These are phyloP conservation scores for Cercospora berteroae DNA, from an alignment of 2,329 filamentous ascomycete species.

Conservation along the genomic window DNA sequence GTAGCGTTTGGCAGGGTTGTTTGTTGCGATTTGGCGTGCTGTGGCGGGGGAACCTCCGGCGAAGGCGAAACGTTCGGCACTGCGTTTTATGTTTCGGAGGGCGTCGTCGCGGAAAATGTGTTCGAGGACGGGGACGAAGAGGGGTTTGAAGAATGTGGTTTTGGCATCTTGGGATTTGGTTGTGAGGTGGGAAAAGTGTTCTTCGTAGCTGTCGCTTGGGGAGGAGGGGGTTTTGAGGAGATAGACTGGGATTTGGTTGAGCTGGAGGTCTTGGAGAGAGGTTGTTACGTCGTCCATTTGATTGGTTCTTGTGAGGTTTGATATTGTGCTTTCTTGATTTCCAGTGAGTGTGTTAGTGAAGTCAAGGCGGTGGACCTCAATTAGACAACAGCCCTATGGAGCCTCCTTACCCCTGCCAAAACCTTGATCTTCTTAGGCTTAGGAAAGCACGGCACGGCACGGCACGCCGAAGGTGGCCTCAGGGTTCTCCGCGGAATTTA, in stretches of 20 bases:
- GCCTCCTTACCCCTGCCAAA: neutral
- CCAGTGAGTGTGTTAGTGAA: neutral
- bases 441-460: neutral
- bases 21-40: slow-evolving; percentile 32
- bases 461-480: neutral
- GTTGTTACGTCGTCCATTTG: slow-evolving; percentile 31
- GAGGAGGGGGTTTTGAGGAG: slow-evolving; percentile 75
- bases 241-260: slow-evolving; percentile 56
- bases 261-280: slow-evolving; percentile 26
- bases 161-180: neutral
- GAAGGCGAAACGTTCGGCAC: slow-evolving; percentile 51
- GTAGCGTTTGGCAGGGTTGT: slow-evolving; percentile 50
- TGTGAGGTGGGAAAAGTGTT: slow-evolving; percentile 52
- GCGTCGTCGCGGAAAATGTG: slow-evolving; percentile 65
- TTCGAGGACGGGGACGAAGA: slow-evolving; percentile 74
- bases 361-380: neutral
- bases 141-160: slow-evolving; percentile 55
- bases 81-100: slow-evolving; percentile 52
- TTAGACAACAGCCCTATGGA: neutral
- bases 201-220: slow-evolving; percentile 69
- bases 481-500: too few relatives aligned
- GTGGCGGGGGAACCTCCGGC: slow-evolving; percentile 32
- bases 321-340: neutral
- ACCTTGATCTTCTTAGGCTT: neutral
- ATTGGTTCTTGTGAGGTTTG: neutral